Evolutionary conservation across 176 grass and related monocot species (phyloP).

Genomic region (Eragrostis nindensis): DNA sequence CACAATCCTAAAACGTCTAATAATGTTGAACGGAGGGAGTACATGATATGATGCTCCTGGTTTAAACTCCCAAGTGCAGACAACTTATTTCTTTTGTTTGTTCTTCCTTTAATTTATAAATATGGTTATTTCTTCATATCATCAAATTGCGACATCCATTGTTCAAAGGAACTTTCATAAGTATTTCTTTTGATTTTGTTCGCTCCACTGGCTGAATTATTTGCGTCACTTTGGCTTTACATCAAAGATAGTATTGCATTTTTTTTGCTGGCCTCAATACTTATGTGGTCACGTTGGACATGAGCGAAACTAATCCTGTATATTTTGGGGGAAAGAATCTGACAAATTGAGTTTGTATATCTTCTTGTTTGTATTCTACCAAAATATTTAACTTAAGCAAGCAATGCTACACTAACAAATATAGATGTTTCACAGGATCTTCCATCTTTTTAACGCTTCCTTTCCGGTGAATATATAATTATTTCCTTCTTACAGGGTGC

Average conservation of each 20-base stretch:
- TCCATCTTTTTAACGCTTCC: background rate
- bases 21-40: no score
- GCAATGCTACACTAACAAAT: slow-evolving; percentile 5
- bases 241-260: slow-evolving; percentile 7
- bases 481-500: slow-evolving; percentile 44
- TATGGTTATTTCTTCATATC: background rate
- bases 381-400: background rate
- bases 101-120: background rate
- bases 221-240: background rate
- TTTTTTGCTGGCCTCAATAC: background rate
- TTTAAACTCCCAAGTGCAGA: background rate
- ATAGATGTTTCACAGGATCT: background rate
- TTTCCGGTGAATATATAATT: background rate
- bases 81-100: background rate
- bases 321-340: background rate
- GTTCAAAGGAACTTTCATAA: background rate
- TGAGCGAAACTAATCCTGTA: background rate
- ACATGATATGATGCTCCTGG: no score
- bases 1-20: no score
- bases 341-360: background rate
- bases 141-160: slow-evolving; percentile 7
- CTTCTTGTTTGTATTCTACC: slow-evolving; percentile 3
- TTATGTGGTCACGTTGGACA: background rate
- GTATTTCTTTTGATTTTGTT: slow-evolving; percentile 3
- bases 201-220: background rate